Evolutionary conservation across 2,329 filamentous ascomycete genomes (phyloP), one percentile per base, ranked within the genome.

Genomic region (Nemania sp.): DNA sequence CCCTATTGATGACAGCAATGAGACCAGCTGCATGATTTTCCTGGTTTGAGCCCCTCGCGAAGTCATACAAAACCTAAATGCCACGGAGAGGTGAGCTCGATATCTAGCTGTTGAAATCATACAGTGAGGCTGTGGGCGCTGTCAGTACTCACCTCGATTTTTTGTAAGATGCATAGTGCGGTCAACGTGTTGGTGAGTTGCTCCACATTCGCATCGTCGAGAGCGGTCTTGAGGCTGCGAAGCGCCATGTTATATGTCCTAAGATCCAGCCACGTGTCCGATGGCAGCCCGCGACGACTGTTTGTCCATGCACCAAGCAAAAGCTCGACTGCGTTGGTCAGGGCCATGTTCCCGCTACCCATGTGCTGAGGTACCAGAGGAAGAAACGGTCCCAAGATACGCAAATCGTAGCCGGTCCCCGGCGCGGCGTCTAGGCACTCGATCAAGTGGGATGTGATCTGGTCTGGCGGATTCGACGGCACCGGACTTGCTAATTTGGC

Each of bases 1-100:
- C 56, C 42, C 54, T 58, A 23, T 59, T 62, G 7, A 66, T 62
- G 8, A 68, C 64, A 12, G 64, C 65, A 7, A 61, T 65, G 12
- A 68, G 45, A 1, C 66, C 66, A 6, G 64, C 62, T 15, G 64
- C 63, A 34, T 68, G 66, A 15, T 58, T 64, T 39, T 67, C 65
- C 43, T 63, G 61, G 33, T 68, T 66, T 4, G 62, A 60, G 22
- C 65, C 64, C 19, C 64, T 57, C 20, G 48, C 48, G 44, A 66
- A 66, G 30, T 67, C 64, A 30, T 64, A 68, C 1, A 62, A 54
- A 33, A 66, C 54, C 62, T 68, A 41, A 14, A 20, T 7, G 17
- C 23, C 36, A 6, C 39, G 24, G 20, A 19, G 24, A 43, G 11
- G 23, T 43, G 17, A 45, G 52, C 14, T 17, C 41, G 17, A 28